A percentile compares a stretch with the other conserved stretches of the same genome.
Conservation (phyloP, 2,329 filamentous ascomycete species). For the Diaporthe sp. region DNA sequence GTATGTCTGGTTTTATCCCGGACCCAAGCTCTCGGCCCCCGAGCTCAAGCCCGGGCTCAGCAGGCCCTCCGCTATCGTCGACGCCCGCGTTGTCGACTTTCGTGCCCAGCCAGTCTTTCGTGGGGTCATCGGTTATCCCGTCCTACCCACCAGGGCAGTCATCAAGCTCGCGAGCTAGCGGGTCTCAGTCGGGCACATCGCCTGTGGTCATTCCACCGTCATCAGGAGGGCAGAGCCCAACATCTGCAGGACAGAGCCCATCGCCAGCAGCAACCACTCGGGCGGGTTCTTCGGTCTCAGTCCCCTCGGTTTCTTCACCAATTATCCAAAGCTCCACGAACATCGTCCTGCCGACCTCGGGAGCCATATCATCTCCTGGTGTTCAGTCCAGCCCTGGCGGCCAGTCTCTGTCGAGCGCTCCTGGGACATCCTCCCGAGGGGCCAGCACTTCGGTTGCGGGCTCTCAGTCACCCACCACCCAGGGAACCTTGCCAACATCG, state of each 20-base stretch:
- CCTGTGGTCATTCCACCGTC: background rate
- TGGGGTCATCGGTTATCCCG: background rate
- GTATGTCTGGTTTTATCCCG: background rate
- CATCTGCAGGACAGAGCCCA: background rate
- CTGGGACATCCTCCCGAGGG: background rate
- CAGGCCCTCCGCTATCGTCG: background rate
- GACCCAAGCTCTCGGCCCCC: background rate
- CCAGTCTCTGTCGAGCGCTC: background rate
- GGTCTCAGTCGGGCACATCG: background rate
- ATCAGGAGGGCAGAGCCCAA: background rate
- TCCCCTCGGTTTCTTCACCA: background rate
- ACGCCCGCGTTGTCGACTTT: background rate
- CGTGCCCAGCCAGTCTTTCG: background rate
- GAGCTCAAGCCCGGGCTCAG: background rate
- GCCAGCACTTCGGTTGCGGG: background rate
- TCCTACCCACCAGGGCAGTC: background rate
- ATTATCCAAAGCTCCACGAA: background rate
- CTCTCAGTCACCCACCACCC: background rate
- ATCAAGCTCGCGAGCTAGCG: background rate
- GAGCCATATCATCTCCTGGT: background rate
- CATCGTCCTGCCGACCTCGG: background rate
- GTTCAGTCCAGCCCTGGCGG: background rate
- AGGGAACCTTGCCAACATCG: background rate
- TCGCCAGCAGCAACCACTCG: background rate
- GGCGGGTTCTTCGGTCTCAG: background rate